phyloP scores from a whole-genome alignment of 352 stramenopile genomes.

The Pythium grandisporangium region DNA sequence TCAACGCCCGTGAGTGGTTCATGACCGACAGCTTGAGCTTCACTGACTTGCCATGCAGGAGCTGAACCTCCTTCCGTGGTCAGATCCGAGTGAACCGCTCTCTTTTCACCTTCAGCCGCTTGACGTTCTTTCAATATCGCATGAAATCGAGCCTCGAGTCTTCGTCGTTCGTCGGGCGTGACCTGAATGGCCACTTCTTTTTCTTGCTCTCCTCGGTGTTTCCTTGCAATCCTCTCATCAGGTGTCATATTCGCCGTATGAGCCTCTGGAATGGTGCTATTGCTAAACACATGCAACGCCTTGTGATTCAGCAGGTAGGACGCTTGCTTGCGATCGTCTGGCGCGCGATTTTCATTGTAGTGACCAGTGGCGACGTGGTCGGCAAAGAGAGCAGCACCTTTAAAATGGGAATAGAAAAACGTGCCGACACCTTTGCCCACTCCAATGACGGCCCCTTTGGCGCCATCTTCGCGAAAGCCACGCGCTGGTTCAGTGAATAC shows the following conservation, averaged over 20 bases:
- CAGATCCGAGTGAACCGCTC: no score
- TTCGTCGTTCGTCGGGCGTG: constrained; percentile 22
- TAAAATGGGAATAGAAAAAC: constrained; percentile 41
- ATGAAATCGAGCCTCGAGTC: constrained; percentile 25
- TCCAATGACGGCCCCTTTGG: constrained; percentile 48
- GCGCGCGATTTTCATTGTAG: constrained; percentile 38
- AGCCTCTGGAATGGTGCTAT: constrained; percentile 24
- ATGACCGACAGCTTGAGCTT: no score
- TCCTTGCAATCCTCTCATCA: constrained; percentile 18
- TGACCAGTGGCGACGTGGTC: constrained; percentile 55
- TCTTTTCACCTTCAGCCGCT: background rate
- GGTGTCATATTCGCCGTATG: constrained; percentile 42
- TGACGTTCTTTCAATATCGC: constrained; percentile 29
- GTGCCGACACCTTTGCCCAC: constrained; percentile 35
- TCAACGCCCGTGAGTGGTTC: no score
- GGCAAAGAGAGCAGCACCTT: constrained; percentile 49
- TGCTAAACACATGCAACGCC: constrained; percentile 20
- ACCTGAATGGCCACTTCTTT: constrained; percentile 34
- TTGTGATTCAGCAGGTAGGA: constrained; percentile 39
- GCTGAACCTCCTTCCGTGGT: no score
- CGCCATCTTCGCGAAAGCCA: constrained; percentile 49
- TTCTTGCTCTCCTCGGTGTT: constrained; percentile 12
- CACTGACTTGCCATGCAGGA: no score
- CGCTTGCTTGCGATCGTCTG: constrained; percentile 35
- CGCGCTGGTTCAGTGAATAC: constrained; percentile 46